phyloP scores from a whole-genome alignment of 176 grass and related monocot species.

The Echinochloa phyllopogon region DNA sequence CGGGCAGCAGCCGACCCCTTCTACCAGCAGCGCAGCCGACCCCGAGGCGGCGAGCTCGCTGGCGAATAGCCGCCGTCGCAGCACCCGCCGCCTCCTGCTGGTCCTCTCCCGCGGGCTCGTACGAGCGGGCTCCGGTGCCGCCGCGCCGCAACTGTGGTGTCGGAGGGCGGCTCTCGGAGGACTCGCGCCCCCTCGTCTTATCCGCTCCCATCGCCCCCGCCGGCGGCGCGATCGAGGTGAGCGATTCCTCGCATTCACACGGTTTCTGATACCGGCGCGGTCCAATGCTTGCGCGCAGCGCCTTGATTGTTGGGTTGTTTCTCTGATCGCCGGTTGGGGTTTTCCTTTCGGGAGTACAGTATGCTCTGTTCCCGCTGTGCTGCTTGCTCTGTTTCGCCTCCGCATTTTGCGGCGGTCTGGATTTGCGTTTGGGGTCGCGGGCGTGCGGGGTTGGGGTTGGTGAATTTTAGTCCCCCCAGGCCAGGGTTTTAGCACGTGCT shows the following conservation, averaged over 20 bases:
- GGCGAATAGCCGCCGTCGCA: conserved; percentile 20
- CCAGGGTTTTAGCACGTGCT: conserved; percentile 24
- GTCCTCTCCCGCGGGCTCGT: background rate
- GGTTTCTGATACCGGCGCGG: background rate
- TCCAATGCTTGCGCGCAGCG: background rate
- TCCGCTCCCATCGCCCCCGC: background rate
- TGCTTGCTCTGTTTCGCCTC: conserved; percentile 10
- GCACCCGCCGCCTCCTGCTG: background rate
- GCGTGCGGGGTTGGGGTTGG: background rate
- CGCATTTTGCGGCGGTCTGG: background rate
- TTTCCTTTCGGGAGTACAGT: background rate
- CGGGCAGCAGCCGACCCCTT: too few species aligned
- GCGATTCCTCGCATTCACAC: background rate
- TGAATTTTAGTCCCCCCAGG: background rate
- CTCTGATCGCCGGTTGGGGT: background rate
- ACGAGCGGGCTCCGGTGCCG: background rate
- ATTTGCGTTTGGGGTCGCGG: background rate
- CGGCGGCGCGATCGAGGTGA: conserved; percentile 33
- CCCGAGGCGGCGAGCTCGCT: conserved; percentile 28
- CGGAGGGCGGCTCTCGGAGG: background rate
- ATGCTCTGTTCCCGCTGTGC: conserved; percentile 10
- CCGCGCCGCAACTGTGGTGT: background rate
- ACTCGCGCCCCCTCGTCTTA: background rate
- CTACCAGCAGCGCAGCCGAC: background rate
- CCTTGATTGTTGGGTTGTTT: background rate